Base-by-base conservation (phyloP, 768 basidiomycete species). In the Psilocybe tampanensis region DNA sequence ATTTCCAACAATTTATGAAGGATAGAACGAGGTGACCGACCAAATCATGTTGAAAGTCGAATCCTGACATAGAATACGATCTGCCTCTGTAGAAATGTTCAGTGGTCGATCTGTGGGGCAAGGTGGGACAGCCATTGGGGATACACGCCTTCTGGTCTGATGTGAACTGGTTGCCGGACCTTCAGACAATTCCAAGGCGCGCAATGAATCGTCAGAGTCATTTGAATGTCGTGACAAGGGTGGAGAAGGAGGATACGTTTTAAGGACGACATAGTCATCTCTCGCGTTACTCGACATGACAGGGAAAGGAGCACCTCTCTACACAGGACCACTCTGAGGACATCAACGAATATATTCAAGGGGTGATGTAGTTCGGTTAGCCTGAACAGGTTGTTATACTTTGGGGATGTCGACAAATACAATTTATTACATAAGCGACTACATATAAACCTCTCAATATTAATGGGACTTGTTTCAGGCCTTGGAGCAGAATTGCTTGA, bases 31-130 rank as follows among this genome's bases (percentile, higher is more conserved):
- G n/a, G n/a, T n/a, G n/a, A 58, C 64, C 32, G 41, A 68, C 70
- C 68, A 94, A 73, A 61, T 91, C 87, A 44, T 80, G 79, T 68
- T 90, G 84, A 63, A 93, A 93, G 62, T 93, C 85, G 69, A 94
- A 93, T 7, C 88, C 87, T 7, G 86, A 79, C 45, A 87, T 72
- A 47, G 90, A 92, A 70, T 87, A 86, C 1, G 89, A 85, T 19
- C 89, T 80, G 51, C 72, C 70, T 41, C 82, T 74, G 64, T 52
- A 33, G 44, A 34, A 44, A 50, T 17, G 18, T 29, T 34, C 17
- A 24, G 21, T 19, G 24, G 22, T 26, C 34, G 17, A 32, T 3
- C 19, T n/a, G 22, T 17, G 41, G 23, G 11, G 13, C 11, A 44
- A 29, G 17, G 22, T 17, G 41, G 23, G 11, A 17, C 11, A 44